These are phyloP conservation scores for Tuber magnatum DNA, from an alignment of 495 filamentous ascomycete genomes.

Conservation along the genomic window DNA sequence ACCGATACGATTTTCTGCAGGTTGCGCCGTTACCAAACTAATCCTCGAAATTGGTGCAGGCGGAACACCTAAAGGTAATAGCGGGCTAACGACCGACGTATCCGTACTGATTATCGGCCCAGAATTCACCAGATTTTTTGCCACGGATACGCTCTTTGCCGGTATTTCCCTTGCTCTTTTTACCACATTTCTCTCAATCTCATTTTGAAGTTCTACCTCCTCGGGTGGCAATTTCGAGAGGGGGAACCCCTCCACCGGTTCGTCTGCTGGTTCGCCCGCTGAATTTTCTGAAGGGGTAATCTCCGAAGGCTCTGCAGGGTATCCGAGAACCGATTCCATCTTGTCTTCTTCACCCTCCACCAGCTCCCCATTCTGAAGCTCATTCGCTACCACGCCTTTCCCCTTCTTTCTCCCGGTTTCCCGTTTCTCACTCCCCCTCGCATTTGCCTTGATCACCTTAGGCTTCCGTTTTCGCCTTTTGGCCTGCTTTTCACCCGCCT, in stretches of 20 bases:
- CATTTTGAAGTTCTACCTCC: neutral
- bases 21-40: neutral
- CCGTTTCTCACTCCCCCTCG: neutral
- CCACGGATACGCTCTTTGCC: neutral
- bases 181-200: neutral
- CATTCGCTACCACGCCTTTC: neutral
- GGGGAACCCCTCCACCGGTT: neutral
- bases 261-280: neutral
- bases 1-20: neutral
- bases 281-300: neutral
- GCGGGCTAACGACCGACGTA: conserved; percentile 5
- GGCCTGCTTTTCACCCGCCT: neutral
- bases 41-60: conserved; percentile 12
- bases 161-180: neutral
- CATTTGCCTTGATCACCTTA: neutral
- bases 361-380: conserved; percentile 1
- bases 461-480: neutral
- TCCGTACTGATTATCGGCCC: neutral
- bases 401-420: neutral
- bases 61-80: conserved; percentile 25
- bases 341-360: neutral
- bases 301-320: neutral
- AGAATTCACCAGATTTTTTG: neutral
- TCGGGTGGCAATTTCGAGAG: neutral
- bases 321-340: neutral